phyloP scores from a whole-genome alignment of 805 yeast genomes.

The Cyberlindnera maclurae region DNA sequence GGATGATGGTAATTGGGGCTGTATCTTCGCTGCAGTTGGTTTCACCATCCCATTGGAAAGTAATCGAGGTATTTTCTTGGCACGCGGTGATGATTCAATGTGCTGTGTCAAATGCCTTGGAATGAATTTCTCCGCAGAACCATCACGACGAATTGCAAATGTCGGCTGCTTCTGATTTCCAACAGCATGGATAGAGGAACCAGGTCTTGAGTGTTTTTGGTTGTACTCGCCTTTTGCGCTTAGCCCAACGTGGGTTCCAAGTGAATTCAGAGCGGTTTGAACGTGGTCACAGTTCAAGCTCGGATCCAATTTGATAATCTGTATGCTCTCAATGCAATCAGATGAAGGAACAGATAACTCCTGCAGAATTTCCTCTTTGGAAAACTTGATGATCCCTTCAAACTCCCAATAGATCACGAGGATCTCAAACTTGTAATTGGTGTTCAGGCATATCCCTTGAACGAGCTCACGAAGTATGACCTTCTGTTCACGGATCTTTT shows the following conservation, averaged over 20 bases:
- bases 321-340: slow-evolving; percentile 24
- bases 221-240: slow-evolving; percentile 30
- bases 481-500: slow-evolving; percentile 26
- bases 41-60: slow-evolving; percentile 6
- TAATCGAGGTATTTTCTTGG: slow-evolving; percentile 15
- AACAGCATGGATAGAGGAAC: not conserved
- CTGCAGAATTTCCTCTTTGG: slow-evolving; percentile 24
- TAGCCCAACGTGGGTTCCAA: slow-evolving; percentile 17
- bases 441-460: slow-evolving; percentile 28
- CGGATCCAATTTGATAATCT: slow-evolving; percentile 24
- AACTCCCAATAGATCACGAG: slow-evolving; percentile 35
- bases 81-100: slow-evolving; percentile 14
- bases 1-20: not conserved
- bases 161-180: not conserved
- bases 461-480: slow-evolving; percentile 25
- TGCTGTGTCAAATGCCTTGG: slow-evolving; percentile 10
- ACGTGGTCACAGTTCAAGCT: slow-evolving; percentile 21
- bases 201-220: slow-evolving; percentile 5
- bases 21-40: not conserved
- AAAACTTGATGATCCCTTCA: slow-evolving; percentile 23
- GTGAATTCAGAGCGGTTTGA: slow-evolving; percentile 19
- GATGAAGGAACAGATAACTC: slow-evolving; percentile 23
- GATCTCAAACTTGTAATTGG: slow-evolving; percentile 28
- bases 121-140: slow-evolving; percentile 1
- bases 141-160: not conserved